phyloP scores from a whole-genome alignment of 352 stramenopile genomes.

The Globisporangium acanthophoron region DNA sequence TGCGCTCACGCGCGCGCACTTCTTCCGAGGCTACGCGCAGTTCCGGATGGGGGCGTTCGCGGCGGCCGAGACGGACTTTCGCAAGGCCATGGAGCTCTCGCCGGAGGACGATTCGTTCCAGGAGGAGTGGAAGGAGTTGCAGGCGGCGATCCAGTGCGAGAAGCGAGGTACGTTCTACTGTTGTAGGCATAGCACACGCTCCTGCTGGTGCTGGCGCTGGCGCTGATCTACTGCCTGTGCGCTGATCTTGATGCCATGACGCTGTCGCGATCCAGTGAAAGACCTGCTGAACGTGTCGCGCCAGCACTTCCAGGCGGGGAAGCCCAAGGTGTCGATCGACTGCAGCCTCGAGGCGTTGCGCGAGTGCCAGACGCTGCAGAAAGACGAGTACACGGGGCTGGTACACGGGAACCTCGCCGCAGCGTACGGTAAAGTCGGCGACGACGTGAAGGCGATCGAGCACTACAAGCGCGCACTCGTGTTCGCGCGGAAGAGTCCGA shows the following conservation, averaged over 20 bases:
- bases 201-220: background rate
- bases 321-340: slow-evolving; percentile 47
- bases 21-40: slow-evolving; percentile 62
- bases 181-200: background rate
- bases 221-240: no score
- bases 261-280: slow-evolving; percentile 25
- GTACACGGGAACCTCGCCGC: slow-evolving; percentile 65
- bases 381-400: slow-evolving; percentile 55
- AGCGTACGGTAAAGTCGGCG: slow-evolving; percentile 44
- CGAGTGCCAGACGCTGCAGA: slow-evolving; percentile 44
- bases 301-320: slow-evolving; percentile 53
- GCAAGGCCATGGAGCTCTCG: slow-evolving; percentile 40
- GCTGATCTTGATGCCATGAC: no score
- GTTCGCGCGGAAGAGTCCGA: slow-evolving; percentile 25
- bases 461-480: slow-evolving; percentile 57
- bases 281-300: slow-evolving; percentile 44
- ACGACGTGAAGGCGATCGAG: slow-evolving; percentile 52
- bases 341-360: slow-evolving; percentile 37
- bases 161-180: slow-evolving; percentile 16
- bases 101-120: slow-evolving; percentile 41
- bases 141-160: slow-evolving; percentile 37
- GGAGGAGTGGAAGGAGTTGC: slow-evolving; percentile 48
- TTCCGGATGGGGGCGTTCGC: slow-evolving; percentile 32
- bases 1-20: slow-evolving; percentile 41
- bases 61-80: slow-evolving; percentile 44